Evolutionary conservation across 495 filamentous ascomycete species (phyloP), one percentile per base, ranked within the genome.

Genomic region (Lasiosphaeria hispida): DNA sequence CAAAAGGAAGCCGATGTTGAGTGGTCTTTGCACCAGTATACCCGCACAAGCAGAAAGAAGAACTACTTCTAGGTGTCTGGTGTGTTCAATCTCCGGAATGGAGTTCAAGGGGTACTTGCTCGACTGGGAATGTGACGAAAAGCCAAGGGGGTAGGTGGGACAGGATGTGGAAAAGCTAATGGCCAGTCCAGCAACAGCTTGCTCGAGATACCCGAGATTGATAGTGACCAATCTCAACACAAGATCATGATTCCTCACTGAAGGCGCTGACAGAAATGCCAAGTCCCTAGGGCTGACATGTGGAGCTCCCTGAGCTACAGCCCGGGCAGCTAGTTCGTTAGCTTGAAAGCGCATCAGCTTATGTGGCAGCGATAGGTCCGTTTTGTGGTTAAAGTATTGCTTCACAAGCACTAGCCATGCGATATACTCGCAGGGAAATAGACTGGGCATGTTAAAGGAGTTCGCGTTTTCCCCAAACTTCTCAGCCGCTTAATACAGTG

Each of bases 1-100:
- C 95, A 93, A 65, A 96, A 95, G 62, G 89, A 91, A 62, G 93
- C 92, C n/a, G 95, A 97, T 77, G 83, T 90, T 35, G 95, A 98
- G 72, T 98, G 94, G 94, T 85, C 89, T 51, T 75, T 97, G 60
- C 94, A 88, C 55, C 92, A 96, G 66, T 98, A 96, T 69, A 98
- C 93, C 1, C 85, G 94, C 64, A 97, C 92, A 35, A 85, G 86
- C 67, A 81, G 80, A 72, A 97, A 97, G 81, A 96, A 96, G 81
- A 90, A 93, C 62, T 94, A 95, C 69, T 82, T 96, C 56, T 96
- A 73, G 19, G 33, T 13, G 30, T 37, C 14, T 11, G 37, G 3
- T 33, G 2, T n/a, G 3, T n/a, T 35, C 41, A n/a, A 17, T n/a
- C n/a, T 30, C 23, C 23, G 23, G 23, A 30, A 30, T 30, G 23